A percentile compares a stretch with the other conserved stretches of the same genome.
Conservation (phyloP, 2,329 filamentous ascomycete genomes). For the Trichoderma sp. region DNA sequence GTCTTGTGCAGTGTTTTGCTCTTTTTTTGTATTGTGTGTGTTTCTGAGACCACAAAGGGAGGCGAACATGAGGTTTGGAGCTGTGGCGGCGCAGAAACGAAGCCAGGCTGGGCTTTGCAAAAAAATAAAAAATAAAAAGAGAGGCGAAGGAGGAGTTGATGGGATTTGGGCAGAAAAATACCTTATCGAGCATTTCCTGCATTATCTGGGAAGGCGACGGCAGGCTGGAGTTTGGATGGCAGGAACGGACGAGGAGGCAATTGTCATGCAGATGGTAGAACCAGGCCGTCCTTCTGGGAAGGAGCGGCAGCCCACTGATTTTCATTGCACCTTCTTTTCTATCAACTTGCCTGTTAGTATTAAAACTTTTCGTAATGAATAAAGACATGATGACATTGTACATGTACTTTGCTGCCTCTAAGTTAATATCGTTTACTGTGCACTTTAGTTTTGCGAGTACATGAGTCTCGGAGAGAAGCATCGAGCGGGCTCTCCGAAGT, state of each 20-base stretch:
- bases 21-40: background rate
- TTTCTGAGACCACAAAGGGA: background rate
- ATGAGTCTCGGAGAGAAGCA: background rate
- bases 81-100: slow-evolving; percentile 5
- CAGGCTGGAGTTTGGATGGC: slow-evolving; percentile 25
- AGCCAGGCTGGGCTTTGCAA: slow-evolving; percentile 3
- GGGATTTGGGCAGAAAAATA: slow-evolving; percentile 20
- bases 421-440: background rate
- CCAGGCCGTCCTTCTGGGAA: slow-evolving; percentile 24
- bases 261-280: slow-evolving; percentile 20
- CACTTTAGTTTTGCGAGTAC: background rate
- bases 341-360: slow-evolving; percentile 18
- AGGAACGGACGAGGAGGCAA: slow-evolving; percentile 23
- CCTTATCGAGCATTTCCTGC: slow-evolving; percentile 23
- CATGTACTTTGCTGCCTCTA: background rate
- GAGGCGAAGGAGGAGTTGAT: slow-evolving; percentile 17
- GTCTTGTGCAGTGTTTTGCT: background rate
- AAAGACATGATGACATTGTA: slow-evolving; percentile 22
- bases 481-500: slow-evolving; percentile 26
- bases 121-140: slow-evolving; percentile 1
- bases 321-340: slow-evolving; percentile 20
- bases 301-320: slow-evolving; percentile 19
- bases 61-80: slow-evolving; percentile 5
- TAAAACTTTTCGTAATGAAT: slow-evolving; percentile 20
- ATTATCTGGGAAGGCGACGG: slow-evolving; percentile 16